A percentile compares a stretch with the other conserved stretches of the same genome.
Evolutionary conservation across 1,284 basidiomycete genomes (phyloP).

Genomic region (Athelia psychrophila): DNA sequence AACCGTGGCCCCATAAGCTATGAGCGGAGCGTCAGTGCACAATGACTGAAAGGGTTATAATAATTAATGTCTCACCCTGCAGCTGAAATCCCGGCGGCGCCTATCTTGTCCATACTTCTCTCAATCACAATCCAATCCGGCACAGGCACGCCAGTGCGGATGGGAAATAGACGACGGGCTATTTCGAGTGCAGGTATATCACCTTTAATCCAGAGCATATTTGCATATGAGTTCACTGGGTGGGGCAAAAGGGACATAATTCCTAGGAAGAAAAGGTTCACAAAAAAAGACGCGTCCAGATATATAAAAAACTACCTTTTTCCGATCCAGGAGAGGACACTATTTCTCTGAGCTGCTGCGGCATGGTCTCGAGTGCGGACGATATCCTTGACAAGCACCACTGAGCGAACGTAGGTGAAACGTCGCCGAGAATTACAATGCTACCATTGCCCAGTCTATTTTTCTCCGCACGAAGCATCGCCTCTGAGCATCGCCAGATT

Average conservation of each 20-base stretch:
- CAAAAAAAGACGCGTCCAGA: neutral
- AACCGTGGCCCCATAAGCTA: slow-evolving; percentile 49
- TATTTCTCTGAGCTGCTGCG: neutral
- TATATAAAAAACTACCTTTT: neutral
- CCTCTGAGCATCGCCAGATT: slow-evolving; percentile 49
- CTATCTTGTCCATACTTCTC: slow-evolving; percentile 46
- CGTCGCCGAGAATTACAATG: slow-evolving; percentile 53
- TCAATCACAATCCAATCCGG: slow-evolving; percentile 77
- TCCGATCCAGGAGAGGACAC: neutral
- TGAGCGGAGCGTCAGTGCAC: neutral
- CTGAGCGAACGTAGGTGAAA: slow-evolving; percentile 17
- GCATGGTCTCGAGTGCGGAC: slow-evolving; percentile 27
- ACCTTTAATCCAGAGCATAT: slow-evolving; percentile 59
- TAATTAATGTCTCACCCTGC: slow-evolving; percentile 53
- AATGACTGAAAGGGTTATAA: neutral
- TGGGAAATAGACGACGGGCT: slow-evolving; percentile 69
- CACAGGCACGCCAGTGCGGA: slow-evolving; percentile 70
- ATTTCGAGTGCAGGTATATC: slow-evolving; percentile 60
- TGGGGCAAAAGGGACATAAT: slow-evolving; percentile 71
- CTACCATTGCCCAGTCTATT: slow-evolving; percentile 42
- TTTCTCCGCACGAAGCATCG: slow-evolving; percentile 18
- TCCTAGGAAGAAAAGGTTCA: slow-evolving; percentile 30
- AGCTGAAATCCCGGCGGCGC: slow-evolving; percentile 69
- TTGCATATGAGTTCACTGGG: slow-evolving; percentile 35
- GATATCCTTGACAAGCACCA: slow-evolving; percentile 49